phyloP scores from a whole-genome alignment of 768 basidiomycete genomes.

The Podaxis carcinomalis region DNA sequence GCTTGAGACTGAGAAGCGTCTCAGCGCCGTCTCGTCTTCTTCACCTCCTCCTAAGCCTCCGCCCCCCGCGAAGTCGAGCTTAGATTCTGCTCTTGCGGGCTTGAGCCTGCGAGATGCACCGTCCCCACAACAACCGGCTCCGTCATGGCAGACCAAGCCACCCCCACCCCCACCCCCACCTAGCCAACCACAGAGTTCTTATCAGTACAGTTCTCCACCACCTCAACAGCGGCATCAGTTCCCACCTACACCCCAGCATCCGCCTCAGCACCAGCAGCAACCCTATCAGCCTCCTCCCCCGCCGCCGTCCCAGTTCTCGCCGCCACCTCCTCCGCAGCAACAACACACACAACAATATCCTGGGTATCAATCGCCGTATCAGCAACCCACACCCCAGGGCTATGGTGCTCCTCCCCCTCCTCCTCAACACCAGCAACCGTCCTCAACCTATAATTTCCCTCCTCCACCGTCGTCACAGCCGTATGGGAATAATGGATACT shows the following conservation, averaged over 20 bases:
- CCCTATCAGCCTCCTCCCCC: constrained; percentile 14
- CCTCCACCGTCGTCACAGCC: constrained; percentile 31
- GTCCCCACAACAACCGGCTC: constrained; percentile 20
- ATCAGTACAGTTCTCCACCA: constrained; percentile 13
- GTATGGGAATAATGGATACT: constrained; percentile 1
- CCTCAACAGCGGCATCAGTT: constrained; percentile 9
- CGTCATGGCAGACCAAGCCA: constrained; percentile 22
- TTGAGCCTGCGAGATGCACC: constrained; percentile 41
- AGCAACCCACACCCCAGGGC: background rate
- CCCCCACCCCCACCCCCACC: constrained; percentile 20
- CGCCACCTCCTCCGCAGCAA: constrained; percentile 20
- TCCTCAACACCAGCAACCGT: constrained; percentile 20
- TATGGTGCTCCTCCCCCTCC: constrained; percentile 14
- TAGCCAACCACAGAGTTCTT: constrained; percentile 15
- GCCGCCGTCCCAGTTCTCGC: background rate
- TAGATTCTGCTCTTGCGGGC: constrained; percentile 51
- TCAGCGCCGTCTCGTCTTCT: constrained; percentile 43
- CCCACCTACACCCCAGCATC: constrained; percentile 17
- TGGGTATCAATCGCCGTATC: constrained; percentile 2
- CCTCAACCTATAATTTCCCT: constrained; percentile 21
- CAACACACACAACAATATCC: constrained; percentile 4
- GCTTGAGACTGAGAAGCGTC: constrained; percentile 67
- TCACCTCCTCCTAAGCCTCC: constrained; percentile 47
- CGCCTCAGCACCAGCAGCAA: constrained; percentile 15
- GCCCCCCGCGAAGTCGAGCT: constrained; percentile 35